Evolutionary conservation across 2,329 filamentous ascomycete genomes (phyloP).

Genomic region (Phialemoniopsis sp.): DNA sequence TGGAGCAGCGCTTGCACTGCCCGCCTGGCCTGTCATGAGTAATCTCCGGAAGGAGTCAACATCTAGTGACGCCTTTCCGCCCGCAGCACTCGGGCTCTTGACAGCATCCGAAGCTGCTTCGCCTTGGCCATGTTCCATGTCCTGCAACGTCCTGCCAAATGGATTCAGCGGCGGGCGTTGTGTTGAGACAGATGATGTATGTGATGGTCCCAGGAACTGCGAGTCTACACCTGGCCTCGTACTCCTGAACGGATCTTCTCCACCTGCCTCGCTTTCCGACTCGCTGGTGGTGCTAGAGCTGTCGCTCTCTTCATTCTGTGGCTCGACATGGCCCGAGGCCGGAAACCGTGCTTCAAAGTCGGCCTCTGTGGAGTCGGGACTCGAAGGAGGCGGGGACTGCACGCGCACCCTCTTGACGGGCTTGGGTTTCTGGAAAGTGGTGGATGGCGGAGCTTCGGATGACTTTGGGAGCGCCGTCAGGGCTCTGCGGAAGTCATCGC

Average conservation of each 20-base stretch:
- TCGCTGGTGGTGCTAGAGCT: slow-evolving; percentile 22
- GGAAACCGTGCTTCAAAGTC: slow-evolving; percentile 22
- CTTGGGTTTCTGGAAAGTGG: slow-evolving; percentile 39
- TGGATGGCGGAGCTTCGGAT: slow-evolving; percentile 23
- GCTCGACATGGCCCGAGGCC: slow-evolving; percentile 17
- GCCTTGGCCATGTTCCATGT: slow-evolving; percentile 35
- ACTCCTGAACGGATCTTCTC: slow-evolving; percentile 26
- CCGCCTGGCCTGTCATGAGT: slow-evolving; percentile 67
- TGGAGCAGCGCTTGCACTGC: slow-evolving; percentile 11
- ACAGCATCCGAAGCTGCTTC: slow-evolving; percentile 25
- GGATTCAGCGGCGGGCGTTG: slow-evolving; percentile 39
- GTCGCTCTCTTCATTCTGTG: slow-evolving; percentile 14
- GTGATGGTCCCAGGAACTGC: slow-evolving; percentile 13
- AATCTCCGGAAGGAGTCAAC: slow-evolving; percentile 75
- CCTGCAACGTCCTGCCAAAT: slow-evolving; percentile 52
- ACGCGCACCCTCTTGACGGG: slow-evolving; percentile 65
- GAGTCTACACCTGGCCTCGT: slow-evolving; percentile 17
- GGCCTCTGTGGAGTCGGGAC: slow-evolving; percentile 44
- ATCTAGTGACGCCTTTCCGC: slow-evolving; percentile 54
- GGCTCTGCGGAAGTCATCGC: slow-evolving; percentile 21
- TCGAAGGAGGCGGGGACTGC: slow-evolving; percentile 59
- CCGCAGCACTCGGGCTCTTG: slow-evolving; percentile 9
- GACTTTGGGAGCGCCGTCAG: slow-evolving; percentile 23
- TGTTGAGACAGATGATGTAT: slow-evolving; percentile 15
- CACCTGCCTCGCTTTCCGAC: slow-evolving; percentile 19